Conservation (phyloP, 768 basidiomycete genomes). For the Amanita jacksonii region DNA sequence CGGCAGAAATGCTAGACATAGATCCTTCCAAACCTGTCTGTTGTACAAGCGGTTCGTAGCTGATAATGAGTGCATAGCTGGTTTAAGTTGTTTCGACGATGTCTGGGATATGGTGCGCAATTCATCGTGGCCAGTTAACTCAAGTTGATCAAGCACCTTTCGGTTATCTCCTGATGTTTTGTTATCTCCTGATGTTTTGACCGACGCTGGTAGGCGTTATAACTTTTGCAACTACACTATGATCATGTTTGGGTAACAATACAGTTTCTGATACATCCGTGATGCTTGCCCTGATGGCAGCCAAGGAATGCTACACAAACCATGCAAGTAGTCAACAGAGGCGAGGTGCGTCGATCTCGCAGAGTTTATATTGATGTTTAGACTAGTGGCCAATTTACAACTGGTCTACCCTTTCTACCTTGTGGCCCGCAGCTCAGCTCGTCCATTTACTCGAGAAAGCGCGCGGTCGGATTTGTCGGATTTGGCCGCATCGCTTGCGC, state of each 20-base stretch:
- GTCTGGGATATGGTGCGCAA: constrained; percentile 77
- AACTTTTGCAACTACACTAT: not conserved
- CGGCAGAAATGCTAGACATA: constrained; percentile 62
- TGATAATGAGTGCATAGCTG: no score
- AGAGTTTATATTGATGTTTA: not conserved
- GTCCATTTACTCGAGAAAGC: constrained; percentile 33
- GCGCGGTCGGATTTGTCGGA: constrained; percentile 85
- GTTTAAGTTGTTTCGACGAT: constrained; percentile 88
- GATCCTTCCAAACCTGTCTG: constrained; percentile 19
- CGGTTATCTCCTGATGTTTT: not conserved
- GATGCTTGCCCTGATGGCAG: constrained; percentile 92
- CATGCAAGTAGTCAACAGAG: constrained; percentile 54
- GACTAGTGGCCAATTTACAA: constrained; percentile 66
- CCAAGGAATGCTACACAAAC: constrained; percentile 67
- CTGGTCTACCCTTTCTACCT: constrained; percentile 79
- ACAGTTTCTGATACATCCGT: constrained; percentile 83
- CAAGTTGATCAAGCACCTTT: no score
- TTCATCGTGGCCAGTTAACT: no score
- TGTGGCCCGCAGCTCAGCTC: constrained; percentile 78
- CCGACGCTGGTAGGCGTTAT: constrained; percentile 61
- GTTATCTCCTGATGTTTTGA: constrained; percentile 90
- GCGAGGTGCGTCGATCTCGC: constrained; percentile 37
- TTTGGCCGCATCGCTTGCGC: constrained; percentile 93
- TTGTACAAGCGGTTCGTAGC: not conserved
- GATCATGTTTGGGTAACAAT: not conserved